These are phyloP conservation scores for Mucuna pruriens DNA, from an alignment of 306 rosid species.

Conservation along the genomic window DNA sequence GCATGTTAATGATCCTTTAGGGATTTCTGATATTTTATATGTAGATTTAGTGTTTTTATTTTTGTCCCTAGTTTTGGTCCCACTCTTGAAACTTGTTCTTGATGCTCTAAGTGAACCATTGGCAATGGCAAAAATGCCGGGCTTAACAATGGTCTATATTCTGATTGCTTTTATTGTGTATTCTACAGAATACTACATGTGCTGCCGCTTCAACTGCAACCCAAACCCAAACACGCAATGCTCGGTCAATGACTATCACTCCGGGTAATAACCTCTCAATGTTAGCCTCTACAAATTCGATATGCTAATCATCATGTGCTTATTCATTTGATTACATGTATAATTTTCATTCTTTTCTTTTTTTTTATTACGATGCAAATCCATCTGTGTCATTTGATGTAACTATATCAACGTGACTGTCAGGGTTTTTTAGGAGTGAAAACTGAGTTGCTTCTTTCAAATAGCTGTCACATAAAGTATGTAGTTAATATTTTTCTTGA, in stretches of 20 bases:
- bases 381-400: background rate
- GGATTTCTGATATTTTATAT: background rate
- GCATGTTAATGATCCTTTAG: background rate
- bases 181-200: conserved; percentile 68
- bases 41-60: background rate
- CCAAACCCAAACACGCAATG: conserved; percentile 57
- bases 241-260: conserved; percentile 58
- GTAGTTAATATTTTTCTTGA: background rate
- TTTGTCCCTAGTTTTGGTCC: background rate
- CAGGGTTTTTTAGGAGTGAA: background rate
- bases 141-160: conserved; percentile 19
- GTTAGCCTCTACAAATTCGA: background rate
- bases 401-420: background rate
- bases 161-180: conserved; percentile 33
- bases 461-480: background rate
- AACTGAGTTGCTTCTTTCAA: background rate
- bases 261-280: conserved; percentile 62
- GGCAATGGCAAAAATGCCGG: background rate
- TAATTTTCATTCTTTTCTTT: conserved; percentile 11
- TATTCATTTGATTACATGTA: background rate
- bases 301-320: conserved; percentile 1
- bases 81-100: conserved; percentile 8
- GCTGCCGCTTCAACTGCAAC: conserved; percentile 60
- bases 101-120: background rate
- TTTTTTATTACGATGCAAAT: no score